Conservation (phyloP, 2,329 filamentous ascomycete genomes). For the Periconia sp. region DNA sequence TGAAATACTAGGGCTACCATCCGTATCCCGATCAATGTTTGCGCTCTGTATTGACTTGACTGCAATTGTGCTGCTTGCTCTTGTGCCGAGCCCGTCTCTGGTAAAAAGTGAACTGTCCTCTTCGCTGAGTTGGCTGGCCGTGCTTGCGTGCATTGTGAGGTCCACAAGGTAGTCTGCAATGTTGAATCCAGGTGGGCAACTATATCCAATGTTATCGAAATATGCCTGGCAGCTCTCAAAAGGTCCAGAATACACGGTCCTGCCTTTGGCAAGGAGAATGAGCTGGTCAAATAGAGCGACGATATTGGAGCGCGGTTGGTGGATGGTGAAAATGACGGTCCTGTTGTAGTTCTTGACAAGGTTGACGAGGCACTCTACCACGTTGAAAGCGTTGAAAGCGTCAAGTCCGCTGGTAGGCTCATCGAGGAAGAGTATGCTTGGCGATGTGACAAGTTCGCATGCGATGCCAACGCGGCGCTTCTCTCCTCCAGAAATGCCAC, state of each 20-base stretch:
- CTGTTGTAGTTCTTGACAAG: constrained; percentile 95
- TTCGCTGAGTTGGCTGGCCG: constrained; percentile 59
- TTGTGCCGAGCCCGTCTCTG: constrained; percentile 69
- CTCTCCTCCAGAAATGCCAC: constrained; percentile 96
- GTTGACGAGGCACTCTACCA: constrained; percentile 93
- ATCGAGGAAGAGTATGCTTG: constrained; percentile 95
- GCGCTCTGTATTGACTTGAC: constrained; percentile 90
- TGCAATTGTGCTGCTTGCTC: constrained; percentile 84
- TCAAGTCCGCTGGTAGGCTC: constrained; percentile 96
- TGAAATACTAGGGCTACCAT: constrained; percentile 66
- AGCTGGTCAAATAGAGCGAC: constrained; percentile 95
- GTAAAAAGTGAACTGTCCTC: constrained; percentile 66
- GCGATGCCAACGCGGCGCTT: constrained; percentile 96
- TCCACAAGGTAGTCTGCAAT: constrained; percentile 98
- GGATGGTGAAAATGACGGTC: constrained; percentile 97
- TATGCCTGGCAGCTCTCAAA: constrained; percentile 89
- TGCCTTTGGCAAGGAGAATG: constrained; percentile 87
- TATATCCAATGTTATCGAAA: constrained; percentile 89
- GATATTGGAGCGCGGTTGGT: constrained; percentile 97
- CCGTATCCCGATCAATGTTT: constrained; percentile 67
- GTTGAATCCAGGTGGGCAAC: constrained; percentile 95
- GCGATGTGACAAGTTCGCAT: constrained; percentile 95
- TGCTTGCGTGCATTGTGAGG: constrained; percentile 92
- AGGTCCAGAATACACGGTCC: constrained; percentile 90
- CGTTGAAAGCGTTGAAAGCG: constrained; percentile 97